Evolutionary conservation across 192 early-diverging fungal species (phyloP), one percentile per base, ranked within the genome.

Genomic region (Podila epigama): DNA sequence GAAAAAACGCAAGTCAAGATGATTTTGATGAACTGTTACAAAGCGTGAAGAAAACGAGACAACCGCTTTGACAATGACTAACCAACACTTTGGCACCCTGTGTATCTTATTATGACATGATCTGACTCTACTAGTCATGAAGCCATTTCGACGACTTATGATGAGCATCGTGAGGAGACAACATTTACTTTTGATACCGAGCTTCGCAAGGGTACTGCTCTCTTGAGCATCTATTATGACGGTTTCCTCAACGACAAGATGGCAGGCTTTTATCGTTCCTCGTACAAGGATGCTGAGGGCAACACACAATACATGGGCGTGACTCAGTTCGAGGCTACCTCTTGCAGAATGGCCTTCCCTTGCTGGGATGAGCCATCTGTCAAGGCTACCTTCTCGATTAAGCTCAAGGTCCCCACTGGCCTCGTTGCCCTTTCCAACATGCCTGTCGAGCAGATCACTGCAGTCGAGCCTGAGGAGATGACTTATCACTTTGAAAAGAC

Each of bases 321-420:
- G 15, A 98, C 97, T 12, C 97, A 99, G 73, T 99, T 98, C 75
- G 94, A 98, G 85, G 87, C 95, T 5, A 96, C 94, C 27, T 91
- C 95, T 60, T 92, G 92, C 29, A 91, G 97, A 53, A 88, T 93
- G 33, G 91, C 92, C 22, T 93, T 99, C 81, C 97, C 97, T 16
- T 98, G 92, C 80, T 98, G 91, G 90, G 97, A 99, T 83, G 97
- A 98, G 82, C 97, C 97, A 36, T 84, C 89, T 67, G 87, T 92
- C 35, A 99, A 99, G 83, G 95, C 97, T 33, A 96, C 93, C 2
- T 99, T 98, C 61, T 92, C 96, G 62, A 89, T 97, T 44, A 94
- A 91, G 16, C 83, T 99, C 51, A 83, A 89, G 40, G 92, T 99
- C 53, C 86, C 83, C 31, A 79, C 80, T 35, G 84, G 90, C 16